These are phyloP conservation scores for Botryosphaeria dothidea DNA, from an alignment of 2,329 filamentous ascomycete species.

Conservation along the genomic window DNA sequence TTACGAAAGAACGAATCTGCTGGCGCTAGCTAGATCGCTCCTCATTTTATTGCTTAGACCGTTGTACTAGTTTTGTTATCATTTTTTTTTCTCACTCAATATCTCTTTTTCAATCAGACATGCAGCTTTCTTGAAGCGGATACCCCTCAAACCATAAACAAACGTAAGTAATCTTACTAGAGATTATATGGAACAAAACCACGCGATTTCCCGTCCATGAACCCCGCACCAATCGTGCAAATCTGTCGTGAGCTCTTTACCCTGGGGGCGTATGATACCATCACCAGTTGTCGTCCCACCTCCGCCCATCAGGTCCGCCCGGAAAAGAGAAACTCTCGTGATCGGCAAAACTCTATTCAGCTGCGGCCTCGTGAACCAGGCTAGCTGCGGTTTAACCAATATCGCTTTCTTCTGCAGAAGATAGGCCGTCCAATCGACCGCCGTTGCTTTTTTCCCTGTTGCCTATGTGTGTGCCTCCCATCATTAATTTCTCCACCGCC, in stretches of 20 bases:
- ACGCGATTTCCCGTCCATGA: background rate
- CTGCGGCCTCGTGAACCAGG: background rate
- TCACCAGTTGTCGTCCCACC: slow-evolving; percentile 16
- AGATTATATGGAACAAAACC: background rate
- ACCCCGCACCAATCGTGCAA: background rate
- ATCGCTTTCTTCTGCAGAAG: too few relatives aligned
- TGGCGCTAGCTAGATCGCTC: background rate
- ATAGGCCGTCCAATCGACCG: too few relatives aligned
- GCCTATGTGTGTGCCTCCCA: background rate
- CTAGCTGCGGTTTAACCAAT: too few relatives aligned
- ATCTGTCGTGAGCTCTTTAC: background rate
- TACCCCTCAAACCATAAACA: background rate
- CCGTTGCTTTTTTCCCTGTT: too few relatives aligned
- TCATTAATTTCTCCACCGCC: too few relatives aligned
- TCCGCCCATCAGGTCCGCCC: background rate
- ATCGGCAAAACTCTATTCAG: background rate
- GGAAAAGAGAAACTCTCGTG: background rate
- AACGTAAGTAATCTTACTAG: background rate
- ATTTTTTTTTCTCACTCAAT: background rate
- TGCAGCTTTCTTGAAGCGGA: background rate
- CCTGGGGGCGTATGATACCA: background rate
- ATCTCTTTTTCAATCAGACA: background rate
- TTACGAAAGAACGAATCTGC: background rate
- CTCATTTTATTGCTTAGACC: background rate
- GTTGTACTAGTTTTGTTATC: background rate